Evolutionary conservation across 768 basidiomycete species (phyloP), one percentile per base, ranked within the genome.

Genomic region (Amanita thiersii): DNA sequence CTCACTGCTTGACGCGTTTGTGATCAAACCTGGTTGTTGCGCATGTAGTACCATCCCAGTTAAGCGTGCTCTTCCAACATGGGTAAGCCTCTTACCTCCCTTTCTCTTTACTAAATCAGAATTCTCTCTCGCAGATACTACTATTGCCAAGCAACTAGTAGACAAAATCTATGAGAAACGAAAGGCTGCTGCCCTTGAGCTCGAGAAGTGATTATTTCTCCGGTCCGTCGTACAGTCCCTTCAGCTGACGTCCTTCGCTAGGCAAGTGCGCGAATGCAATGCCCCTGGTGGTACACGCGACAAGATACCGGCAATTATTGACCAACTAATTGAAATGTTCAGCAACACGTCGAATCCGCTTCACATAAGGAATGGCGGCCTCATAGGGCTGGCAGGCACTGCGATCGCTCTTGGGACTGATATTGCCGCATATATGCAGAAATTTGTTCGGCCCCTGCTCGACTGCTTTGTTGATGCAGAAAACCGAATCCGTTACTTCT

Each of bases 81-180:
- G 42, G 42, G 42, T 43, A 43, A 18, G 34, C 17, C 18, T 18
- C n/a, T 25, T n/a, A 21, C 21, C 6, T 37, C 18, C 39, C 6
- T n/a, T 12, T 19, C 11, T 26, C 11, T 26, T 29, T 0, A 26
- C 18, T 5, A 36, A 36, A 47, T 50, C 3, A 47, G 15, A n/a
- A 29, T 23, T 12, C 14, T 36, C 19, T 18, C 32, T 2, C 12
- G 40, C 50, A 90, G 87, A 91, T 53, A 66, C 79, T 43, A 73
- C 77, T 46, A 76, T 89, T 37, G 69, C 84, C 31, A 84, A 82
- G 58, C 88, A 87, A 56, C 69, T 91, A 44, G 74, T 87, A 35
- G 88, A 91, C 77, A 90, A 90, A 70, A 84, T 91, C 61, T 96
- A 97, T 59, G 93, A 97, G 72, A 91, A 92, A 65, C 79, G 93